Evolutionary conservation across 768 basidiomycete genomes (phyloP), one percentile per base, ranked within the genome.

Genomic region (Lactarius indigo): DNA sequence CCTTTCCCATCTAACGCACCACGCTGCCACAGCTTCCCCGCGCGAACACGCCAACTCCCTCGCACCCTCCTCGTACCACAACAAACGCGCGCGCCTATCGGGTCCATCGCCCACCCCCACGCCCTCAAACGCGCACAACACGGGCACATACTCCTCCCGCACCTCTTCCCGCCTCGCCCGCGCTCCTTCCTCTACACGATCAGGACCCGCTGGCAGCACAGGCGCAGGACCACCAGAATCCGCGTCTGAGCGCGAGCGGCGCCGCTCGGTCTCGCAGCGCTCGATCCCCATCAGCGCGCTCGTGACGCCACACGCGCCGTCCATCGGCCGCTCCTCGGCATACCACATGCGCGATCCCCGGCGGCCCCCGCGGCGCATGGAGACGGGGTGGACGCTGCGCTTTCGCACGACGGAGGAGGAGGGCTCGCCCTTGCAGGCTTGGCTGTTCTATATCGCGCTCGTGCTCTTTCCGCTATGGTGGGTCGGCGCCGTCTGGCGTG

Each of bases 331-430:
- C 55, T 2, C 63, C 6, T 86, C 83, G 33, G 81, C 80, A 20
- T 92, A 87, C 71, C 89, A 92, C 72, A 92, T 92, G 91, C 85
- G 88, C 39, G 91, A 92, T 75, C 91, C 90, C 0, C 83, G 86
- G 23, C 87, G 80, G 70, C 89, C 89, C 5, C 81, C 84, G 0
- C 85, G 82, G 54, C 76, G 83, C 4, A 81, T 83, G 64, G 77
- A 79, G 60, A 91, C 90, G 1, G 80, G 83, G 8, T 92, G 89
- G 91, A 72, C 80, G 18, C 79, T 89, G 61, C 80, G 80, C 10
- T 80, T 85, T 60, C 80, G 82, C 55, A 82, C 82, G n/a, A 83
- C 81, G 37, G 86, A 86, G 62, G 79, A 79, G 72, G 77, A 75
- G 17, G 80, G 74, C 52, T 81, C 78, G 62, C 85, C 90, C 3